Conservation (phyloP, 495 filamentous ascomycete species). For the Neurospora sp. region DNA sequence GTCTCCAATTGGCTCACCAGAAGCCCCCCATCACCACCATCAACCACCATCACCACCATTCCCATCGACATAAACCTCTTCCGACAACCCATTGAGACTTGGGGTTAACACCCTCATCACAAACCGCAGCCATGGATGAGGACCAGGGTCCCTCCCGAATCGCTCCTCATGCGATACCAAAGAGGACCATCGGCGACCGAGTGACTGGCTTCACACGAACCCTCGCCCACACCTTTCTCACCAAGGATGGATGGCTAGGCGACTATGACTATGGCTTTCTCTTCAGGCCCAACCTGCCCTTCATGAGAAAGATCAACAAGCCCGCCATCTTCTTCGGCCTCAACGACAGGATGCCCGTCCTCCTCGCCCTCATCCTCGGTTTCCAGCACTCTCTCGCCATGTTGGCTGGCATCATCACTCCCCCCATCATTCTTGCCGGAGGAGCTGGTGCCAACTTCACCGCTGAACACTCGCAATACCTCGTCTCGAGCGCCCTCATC, state of each 20-base stretch:
- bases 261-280: conserved; percentile 70
- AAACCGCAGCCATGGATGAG: conserved; percentile 29
- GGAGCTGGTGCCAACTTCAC: conserved; percentile 55
- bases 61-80: not conserved
- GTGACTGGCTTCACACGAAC: conserved; percentile 22
- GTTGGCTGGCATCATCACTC: conserved; percentile 55
- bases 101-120: not conserved
- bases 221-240: conserved; percentile 32
- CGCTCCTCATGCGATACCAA: conserved; percentile 22
- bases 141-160: conserved; percentile 37
- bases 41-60: not conserved
- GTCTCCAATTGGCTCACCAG: not conserved
- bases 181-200: conserved; percentile 21
- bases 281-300: conserved; percentile 74
- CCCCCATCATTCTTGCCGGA: conserved; percentile 67
- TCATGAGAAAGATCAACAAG: conserved; percentile 55
- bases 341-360: conserved; percentile 69
- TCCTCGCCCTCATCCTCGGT: conserved; percentile 55
- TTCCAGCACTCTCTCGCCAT: conserved; percentile 43
- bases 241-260: conserved; percentile 66
- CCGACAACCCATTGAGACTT: not conserved
- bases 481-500: conserved; percentile 84
- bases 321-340: conserved; percentile 81
- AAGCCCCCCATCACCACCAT: not conserved
- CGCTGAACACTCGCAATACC: conserved; percentile 55